These are phyloP conservation scores for Cystobasidium tubakii DNA, from an alignment of 768 basidiomycete genomes.

Conservation along the genomic window DNA sequence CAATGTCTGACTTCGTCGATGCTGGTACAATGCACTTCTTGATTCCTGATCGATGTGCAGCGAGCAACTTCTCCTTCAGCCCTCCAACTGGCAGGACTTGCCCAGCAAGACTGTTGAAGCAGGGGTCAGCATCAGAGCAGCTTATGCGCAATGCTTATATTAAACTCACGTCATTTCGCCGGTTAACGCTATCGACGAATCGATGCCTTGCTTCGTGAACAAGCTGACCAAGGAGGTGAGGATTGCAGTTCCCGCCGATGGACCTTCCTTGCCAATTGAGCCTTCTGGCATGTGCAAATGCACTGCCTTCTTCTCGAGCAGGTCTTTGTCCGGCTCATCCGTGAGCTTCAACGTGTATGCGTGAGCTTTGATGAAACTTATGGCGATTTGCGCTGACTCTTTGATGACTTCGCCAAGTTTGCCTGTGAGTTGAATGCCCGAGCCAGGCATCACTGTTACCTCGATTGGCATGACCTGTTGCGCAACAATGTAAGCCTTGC, in stretches of 20 bases:
- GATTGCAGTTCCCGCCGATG: constrained; percentile 91
- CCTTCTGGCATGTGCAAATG: constrained; percentile 98
- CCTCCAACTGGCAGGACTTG: constrained; percentile 54
- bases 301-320: constrained; percentile 77
- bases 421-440: constrained; percentile 82
- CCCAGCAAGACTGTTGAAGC: constrained; percentile 60
- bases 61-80: constrained; percentile 66
- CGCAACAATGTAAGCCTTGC: no score
- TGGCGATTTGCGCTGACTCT: constrained; percentile 88
- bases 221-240: constrained; percentile 83
- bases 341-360: constrained; percentile 86
- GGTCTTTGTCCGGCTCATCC: constrained; percentile 62
- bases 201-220: constrained; percentile 60
- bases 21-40: constrained; percentile 80
- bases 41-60: constrained; percentile 93
- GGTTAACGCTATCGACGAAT: constrained; percentile 75
- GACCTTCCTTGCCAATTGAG: constrained; percentile 72
- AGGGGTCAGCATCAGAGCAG: neutral
- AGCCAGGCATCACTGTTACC: constrained; percentile 87
- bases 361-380: constrained; percentile 88
- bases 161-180: constrained; percentile 71
- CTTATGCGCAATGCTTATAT: neutral
- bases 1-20: constrained; percentile 87
- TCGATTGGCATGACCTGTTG: constrained; percentile 33
- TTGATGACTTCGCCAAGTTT: constrained; percentile 97